Conservation (phyloP, 2,329 filamentous ascomycete genomes). For the Xylariaceae sp. region DNA sequence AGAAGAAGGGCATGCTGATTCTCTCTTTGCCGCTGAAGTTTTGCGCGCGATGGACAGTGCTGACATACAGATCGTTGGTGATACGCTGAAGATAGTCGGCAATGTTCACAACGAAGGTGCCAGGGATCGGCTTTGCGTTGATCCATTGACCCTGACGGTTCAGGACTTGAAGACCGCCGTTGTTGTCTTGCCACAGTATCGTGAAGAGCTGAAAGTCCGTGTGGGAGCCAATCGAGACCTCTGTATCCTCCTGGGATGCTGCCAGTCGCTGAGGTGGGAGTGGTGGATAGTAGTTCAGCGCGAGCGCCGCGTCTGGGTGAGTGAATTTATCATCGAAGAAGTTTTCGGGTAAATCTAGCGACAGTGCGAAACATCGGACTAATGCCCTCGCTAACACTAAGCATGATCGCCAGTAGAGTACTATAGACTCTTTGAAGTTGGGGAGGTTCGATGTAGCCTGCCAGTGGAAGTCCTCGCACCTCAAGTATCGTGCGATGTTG, state of each 20-base stretch:
- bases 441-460: constrained; percentile 26
- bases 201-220: constrained; percentile 48
- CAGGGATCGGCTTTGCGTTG: constrained; percentile 38
- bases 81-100: constrained; percentile 40
- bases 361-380: constrained; percentile 38
- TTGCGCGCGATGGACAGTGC: constrained; percentile 38
- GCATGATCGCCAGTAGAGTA: constrained; percentile 33
- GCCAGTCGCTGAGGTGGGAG: constrained; percentile 11
- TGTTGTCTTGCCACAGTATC: constrained; percentile 41
- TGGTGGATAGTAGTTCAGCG: constrained; percentile 41
- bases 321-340: constrained; percentile 36
- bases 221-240: constrained; percentile 39
- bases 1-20: constrained; percentile 41
- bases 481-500: constrained; percentile 15
- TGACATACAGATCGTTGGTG: constrained; percentile 41
- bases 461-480: constrained; percentile 25
- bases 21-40: constrained; percentile 35
- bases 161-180: constrained; percentile 43
- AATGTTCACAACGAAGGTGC: constrained; percentile 44
- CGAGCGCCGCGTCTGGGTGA: constrained; percentile 31
- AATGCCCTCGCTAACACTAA: constrained; percentile 35
- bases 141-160: constrained; percentile 43
- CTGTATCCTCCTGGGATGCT: constrained; percentile 17
- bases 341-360: constrained; percentile 36
- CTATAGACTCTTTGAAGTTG: constrained; percentile 34